Evolutionary conservation across 495 filamentous ascomycete genomes (phyloP), one percentile per base, ranked within the genome.

Genomic region (Penicillium coffeae): DNA sequence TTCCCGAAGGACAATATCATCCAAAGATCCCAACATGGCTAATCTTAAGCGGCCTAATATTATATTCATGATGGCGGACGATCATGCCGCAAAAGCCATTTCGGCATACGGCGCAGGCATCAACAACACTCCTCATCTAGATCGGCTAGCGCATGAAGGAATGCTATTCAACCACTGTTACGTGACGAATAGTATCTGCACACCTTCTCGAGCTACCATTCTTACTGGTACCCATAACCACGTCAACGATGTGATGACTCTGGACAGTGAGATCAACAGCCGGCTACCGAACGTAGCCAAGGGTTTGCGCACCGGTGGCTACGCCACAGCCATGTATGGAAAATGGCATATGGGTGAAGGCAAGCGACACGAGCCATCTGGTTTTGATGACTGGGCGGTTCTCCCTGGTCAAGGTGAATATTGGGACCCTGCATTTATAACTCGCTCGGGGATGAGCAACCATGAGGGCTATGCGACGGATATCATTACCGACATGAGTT

Each of bases 101-200:
- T 59, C 57, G 18, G 62, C 55, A 50, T 71, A 73, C 43, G 65
- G 65, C 14, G 68, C 71, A 2, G 65, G 65, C 15, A 69, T 74
- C 47, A 74, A 74, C 51, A 39, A 65, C 39, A 74, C 71, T 0
- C 71, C 71, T 0, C 61, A 74, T 43, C 56, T 74, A 41, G 71
- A 74, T 44, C 65, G 69, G 3, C 22, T 74, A 13, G 68, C 68
- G 9, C 56, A 50, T 5, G 68, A 72, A 40, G 71, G 71, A n/a
- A 72, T 72, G 69, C 58, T 55, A n/a, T 74, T 73, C 50, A 69
- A 73, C 43, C 68, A 74, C 55, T 74, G 71, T 50, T 74, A 74
- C 44, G 71, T 74, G 16, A 73, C 68, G 33, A 74, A 74, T 55
- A 66, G 60, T 21, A 74, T 74, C 38, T 74, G 71, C 46, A 74